Conservation (phyloP, 768 basidiomycete genomes). For the Pulveroboletus frians region DNA sequence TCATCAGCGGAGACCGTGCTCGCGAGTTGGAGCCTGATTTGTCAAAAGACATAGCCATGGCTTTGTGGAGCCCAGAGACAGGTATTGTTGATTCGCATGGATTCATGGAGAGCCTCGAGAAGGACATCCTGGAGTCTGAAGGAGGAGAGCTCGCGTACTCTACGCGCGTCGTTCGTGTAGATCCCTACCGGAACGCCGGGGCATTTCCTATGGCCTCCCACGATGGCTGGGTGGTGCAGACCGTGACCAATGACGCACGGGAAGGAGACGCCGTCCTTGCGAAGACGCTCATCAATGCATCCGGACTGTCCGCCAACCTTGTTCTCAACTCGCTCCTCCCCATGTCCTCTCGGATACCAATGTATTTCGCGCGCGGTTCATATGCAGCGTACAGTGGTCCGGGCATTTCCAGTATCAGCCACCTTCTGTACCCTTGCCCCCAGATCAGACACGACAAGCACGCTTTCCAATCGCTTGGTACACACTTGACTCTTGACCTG, state of each 20-base stretch:
- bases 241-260: constrained; percentile 47
- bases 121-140: constrained; percentile 69
- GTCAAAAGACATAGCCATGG: constrained; percentile 60
- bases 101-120: constrained; percentile 78
- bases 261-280: constrained; percentile 64
- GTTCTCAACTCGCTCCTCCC: constrained; percentile 68
- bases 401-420: constrained; percentile 59
- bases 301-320: constrained; percentile 68
- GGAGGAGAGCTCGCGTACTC: constrained; percentile 67
- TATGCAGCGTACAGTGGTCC: constrained; percentile 86
- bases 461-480: constrained; percentile 82
- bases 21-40: constrained; percentile 79
- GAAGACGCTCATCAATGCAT: constrained; percentile 74
- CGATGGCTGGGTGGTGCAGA: constrained; percentile 87
- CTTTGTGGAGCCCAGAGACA: constrained; percentile 79
- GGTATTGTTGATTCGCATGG: constrained; percentile 88
- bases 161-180: constrained; percentile 82
- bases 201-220: constrained; percentile 25
- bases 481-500: constrained; percentile 86
- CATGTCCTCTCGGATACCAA: constrained; percentile 51
- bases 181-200: constrained; percentile 43
- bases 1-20: constrained; percentile 65
- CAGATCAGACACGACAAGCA: constrained; percentile 51
- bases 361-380: constrained; percentile 79
- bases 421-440: constrained; percentile 91